Percentiles rank a stretch among this genome's conserved stretches.
Conservation (phyloP, 2,329 filamentous ascomycete genomes). For the Fusarium sp. region DNA sequence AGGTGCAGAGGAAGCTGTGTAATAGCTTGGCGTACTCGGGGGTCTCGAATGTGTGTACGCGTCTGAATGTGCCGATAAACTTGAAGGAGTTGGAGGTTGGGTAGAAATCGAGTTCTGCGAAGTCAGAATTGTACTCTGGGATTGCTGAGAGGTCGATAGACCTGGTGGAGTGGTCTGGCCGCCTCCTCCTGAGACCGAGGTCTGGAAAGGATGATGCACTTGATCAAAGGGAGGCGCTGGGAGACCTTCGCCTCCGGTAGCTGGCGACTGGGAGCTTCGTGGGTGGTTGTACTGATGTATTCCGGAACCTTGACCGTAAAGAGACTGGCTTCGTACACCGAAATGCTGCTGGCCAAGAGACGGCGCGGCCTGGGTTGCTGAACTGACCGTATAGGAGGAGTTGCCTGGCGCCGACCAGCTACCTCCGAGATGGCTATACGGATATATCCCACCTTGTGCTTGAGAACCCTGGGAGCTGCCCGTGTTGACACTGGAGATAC, state of each 20-base stretch:
- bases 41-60: constrained; percentile 63
- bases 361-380: constrained; percentile 50
- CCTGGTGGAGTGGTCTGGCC: constrained; percentile 49
- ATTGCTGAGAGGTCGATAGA: constrained; percentile 47
- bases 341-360: constrained; percentile 46
- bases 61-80: constrained; percentile 67
- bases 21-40: constrained; percentile 70
- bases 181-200: constrained; percentile 63
- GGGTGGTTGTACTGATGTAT: constrained; percentile 52
- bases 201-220: constrained; percentile 73
- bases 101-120: constrained; percentile 48
- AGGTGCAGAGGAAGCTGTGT: constrained; percentile 62
- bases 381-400: constrained; percentile 65
- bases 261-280: constrained; percentile 58
- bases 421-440: constrained; percentile 66
- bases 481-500: constrained; percentile 70
- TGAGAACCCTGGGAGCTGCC: constrained; percentile 69
- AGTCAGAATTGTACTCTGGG: constrained; percentile 42
- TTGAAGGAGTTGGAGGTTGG: constrained; percentile 63
- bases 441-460: constrained; percentile 59
- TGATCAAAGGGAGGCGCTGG: constrained; percentile 75
- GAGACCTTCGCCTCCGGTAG: constrained; percentile 68
- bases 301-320: constrained; percentile 64
- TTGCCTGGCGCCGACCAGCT: constrained; percentile 68
- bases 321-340: constrained; percentile 42